phyloP scores from a whole-genome alignment of 768 basidiomycete species.

The Lentinula lateritia region DNA sequence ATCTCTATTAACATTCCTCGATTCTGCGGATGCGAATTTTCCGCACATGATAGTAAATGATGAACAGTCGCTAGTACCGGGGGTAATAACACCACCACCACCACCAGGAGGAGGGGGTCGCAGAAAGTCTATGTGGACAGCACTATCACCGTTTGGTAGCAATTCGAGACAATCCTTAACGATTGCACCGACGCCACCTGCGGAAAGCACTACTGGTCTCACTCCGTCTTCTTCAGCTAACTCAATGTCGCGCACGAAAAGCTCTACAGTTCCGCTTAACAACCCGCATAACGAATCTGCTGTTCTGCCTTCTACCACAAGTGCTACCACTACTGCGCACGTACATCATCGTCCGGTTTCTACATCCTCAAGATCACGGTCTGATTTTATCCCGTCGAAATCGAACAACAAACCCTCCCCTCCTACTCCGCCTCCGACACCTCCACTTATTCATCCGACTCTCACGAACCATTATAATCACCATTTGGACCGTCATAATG shows the following conservation, averaged over 20 bases:
- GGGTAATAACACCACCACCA: no score
- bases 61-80: no score
- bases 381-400: neutral
- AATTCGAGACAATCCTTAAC: neutral
- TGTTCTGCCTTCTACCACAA: neutral
- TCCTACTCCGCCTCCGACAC: slow-evolving; percentile 3
- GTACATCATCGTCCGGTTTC: neutral
- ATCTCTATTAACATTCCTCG: slow-evolving; percentile 72
- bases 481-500: neutral
- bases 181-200: neutral
- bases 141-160: neutral
- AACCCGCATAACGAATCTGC: neutral
- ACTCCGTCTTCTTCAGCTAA: neutral
- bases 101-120: neutral
- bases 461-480: slow-evolving; percentile 13
- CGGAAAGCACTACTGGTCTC: neutral
- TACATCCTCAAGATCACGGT: neutral
- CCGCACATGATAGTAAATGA: no score
- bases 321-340: neutral
- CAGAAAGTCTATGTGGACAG: neutral
- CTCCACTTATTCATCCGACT: slow-evolving; percentile 46
- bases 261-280: neutral
- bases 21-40: slow-evolving; percentile 44
- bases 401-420: neutral
- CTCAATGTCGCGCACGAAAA: neutral